Evolutionary conservation across 805 yeast genomes (phyloP).

Genomic region (Nakazawaea populi): DNA sequence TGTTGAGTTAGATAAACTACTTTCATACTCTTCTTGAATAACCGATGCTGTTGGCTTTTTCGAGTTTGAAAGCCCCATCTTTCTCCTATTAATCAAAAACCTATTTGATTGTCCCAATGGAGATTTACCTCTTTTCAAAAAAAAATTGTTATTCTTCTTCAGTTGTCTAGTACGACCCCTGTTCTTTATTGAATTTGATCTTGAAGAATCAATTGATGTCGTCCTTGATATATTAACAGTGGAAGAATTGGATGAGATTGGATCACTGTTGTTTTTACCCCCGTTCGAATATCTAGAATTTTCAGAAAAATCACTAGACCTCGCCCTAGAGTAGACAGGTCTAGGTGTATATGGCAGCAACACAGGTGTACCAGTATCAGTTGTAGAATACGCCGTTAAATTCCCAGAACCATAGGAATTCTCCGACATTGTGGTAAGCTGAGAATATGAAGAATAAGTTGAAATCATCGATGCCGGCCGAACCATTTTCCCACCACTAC

Average conservation of each 20-base stretch:
- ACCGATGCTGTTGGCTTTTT: constrained; percentile 7
- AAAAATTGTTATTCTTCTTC: constrained; percentile 20
- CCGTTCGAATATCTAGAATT: constrained; percentile 15
- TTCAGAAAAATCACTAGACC: constrained; percentile 26
- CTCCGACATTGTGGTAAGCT: constrained; percentile 43
- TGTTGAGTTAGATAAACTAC: constrained; percentile 4
- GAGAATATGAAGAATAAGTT: constrained; percentile 41
- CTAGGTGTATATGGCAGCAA: constrained; percentile 6
- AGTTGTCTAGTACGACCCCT: constrained; percentile 17
- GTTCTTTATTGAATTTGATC: constrained; percentile 21
- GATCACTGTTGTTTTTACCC: not conserved
- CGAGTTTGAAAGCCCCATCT: constrained; percentile 3
- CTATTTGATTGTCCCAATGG: constrained; percentile 18
- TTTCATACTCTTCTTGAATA: constrained; percentile 10
- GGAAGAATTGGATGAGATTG: constrained; percentile 28
- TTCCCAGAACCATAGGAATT: constrained; percentile 34
- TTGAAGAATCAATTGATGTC: constrained; percentile 23
- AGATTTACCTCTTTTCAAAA: constrained; percentile 24
- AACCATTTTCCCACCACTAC: not conserved
- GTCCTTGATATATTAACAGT: constrained; percentile 26
- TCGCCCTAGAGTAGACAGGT: constrained; percentile 22
- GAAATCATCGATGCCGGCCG: constrained; percentile 51
- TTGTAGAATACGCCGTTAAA: constrained; percentile 27
- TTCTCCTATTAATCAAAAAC: constrained; percentile 3
- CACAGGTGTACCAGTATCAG: constrained; percentile 17